phyloP scores from a whole-genome alignment of 495 filamentous ascomycete species.

The Evansstolkia leycettana region DNA sequence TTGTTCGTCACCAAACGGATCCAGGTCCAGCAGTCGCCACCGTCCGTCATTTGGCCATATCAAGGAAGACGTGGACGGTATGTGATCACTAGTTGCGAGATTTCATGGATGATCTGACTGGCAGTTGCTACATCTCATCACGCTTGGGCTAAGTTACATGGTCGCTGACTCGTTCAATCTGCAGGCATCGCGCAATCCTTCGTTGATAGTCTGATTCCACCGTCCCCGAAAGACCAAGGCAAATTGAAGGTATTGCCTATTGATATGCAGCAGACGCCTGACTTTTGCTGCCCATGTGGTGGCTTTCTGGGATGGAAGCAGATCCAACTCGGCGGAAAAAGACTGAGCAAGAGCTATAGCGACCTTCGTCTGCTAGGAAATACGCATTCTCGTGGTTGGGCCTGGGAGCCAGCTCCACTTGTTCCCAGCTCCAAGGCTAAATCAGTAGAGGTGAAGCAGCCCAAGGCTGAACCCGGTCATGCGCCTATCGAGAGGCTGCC shows the following conservation, averaged over 20 bases:
- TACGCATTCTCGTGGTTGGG: conserved; percentile 38
- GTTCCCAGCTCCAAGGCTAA: conserved; percentile 13
- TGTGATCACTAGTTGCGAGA: conserved; percentile 1
- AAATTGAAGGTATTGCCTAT: conserved; percentile 18
- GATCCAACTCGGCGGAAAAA: conserved; percentile 50
- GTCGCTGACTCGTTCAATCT: not conserved
- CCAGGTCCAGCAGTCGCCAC: conserved; percentile 29
- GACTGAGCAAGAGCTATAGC: conserved; percentile 60
- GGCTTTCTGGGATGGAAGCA: conserved; percentile 63
- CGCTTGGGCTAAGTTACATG: no score
- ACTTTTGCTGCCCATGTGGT: conserved; percentile 60
- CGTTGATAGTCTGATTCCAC: conserved; percentile 51
- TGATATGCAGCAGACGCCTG: conserved; percentile 35
- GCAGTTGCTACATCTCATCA: no score
- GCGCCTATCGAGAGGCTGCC: conserved; percentile 54
- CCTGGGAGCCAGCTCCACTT: conserved; percentile 34
- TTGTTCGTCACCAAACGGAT: conserved; percentile 27
- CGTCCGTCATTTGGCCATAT: conserved; percentile 33
- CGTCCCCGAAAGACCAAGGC: conserved; percentile 35
- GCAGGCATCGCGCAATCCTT: conserved; percentile 59
- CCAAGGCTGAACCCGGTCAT: conserved; percentile 8
- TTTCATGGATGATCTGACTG: not conserved
- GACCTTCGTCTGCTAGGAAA: conserved; percentile 46
- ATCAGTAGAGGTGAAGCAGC: conserved; percentile 15
- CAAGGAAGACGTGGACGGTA: conserved; percentile 36